Base-by-base conservation (phyloP, 1,284 basidiomycete species). In the Gastroboletus turbinatus region DNA sequence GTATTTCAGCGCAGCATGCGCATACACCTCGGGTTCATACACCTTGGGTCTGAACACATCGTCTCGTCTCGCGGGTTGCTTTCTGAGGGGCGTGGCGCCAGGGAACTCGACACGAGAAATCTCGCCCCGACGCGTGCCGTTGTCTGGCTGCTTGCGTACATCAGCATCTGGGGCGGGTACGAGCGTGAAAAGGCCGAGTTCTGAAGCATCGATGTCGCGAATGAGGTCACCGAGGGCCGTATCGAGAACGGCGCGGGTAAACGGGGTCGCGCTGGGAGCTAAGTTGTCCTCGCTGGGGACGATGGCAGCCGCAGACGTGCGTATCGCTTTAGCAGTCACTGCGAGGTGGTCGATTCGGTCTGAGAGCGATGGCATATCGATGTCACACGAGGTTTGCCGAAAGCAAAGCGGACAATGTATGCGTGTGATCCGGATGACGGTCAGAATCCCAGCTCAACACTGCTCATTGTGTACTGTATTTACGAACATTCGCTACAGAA, bases 161-260 rank as follows among this genome's bases (percentile, higher is more conserved):
- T 71, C 68, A 1, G 75, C 71, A 43, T 76, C 75, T 57, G 59
- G 30, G 55, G 60, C 25, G 33, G 63, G 50, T 4, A 79, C 73
- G 51, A 89, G 76, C 4, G 78, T 82, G 71, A 91, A 90, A 19
- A 91, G 81, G 30, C 88, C 88, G 27, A 89, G 77, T 68, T 91
- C 89, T 13, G 88, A 82, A 10, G 85, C 76, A 61, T 90, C 88
- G 57, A 85, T 76, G 63, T 91, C 88, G 63, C 88, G 86, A 57
- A 90, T 88, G 57, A 90, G 82, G 63, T 90, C 84, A 45, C 84
- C 83, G 11, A 91, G 79, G 48, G 79, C 72, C 0, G 82, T 79
- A 30, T 77, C 62, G 27, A 91, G 81, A 14, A 89, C 78, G 3
- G 89, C 87, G 51, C 71, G 74, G 7, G 85, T 82, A 83, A 85